phyloP scores from a whole-genome alignment of 2,329 filamentous ascomycete species.

The Aspergillus novofumigatus region DNA sequence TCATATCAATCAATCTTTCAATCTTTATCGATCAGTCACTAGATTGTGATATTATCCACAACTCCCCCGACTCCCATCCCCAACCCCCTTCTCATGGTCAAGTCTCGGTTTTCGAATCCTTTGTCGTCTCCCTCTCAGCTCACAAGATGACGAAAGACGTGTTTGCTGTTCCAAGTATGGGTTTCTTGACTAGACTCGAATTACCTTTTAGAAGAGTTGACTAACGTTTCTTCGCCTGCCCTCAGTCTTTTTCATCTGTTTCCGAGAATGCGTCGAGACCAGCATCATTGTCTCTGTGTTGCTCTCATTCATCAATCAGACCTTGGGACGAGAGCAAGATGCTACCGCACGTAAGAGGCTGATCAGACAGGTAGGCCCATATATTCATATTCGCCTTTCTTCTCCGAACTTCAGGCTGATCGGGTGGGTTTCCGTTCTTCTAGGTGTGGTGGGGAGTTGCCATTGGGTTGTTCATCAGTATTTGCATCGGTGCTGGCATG shows the following conservation, averaged over 20 bases:
- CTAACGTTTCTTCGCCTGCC: not conserved
- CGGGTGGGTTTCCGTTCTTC: not conserved
- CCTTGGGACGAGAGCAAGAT: conserved; percentile 63
- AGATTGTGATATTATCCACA: not conserved
- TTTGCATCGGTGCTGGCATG: conserved; percentile 62
- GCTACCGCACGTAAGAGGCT: conserved; percentile 62
- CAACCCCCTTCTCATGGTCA: not conserved
- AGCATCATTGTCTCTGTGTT: conserved; percentile 84
- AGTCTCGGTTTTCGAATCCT: not conserved
- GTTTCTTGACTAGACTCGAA: not conserved
- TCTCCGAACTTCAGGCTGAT: not conserved
- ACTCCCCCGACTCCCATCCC: too few relatives aligned
- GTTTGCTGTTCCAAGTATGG: conserved; percentile 14
- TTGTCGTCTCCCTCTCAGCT: not conserved
- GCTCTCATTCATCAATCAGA: conserved; percentile 79
- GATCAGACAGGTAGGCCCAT: conserved; percentile 53
- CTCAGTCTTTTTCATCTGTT: conserved; percentile 80
- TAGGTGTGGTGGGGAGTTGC: conserved; percentile 66
- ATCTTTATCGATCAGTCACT: conserved; percentile 4
- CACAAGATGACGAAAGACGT: conserved; percentile 10
- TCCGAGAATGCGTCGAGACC: conserved; percentile 78
- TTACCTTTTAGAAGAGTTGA: not conserved
- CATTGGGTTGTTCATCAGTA: conserved; percentile 59
- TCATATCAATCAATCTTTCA: not conserved
- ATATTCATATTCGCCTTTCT: not conserved